These are phyloP conservation scores for Borovskyia barvae DNA, from an alignment of 208 protist species.

Conservation along the genomic window DNA sequence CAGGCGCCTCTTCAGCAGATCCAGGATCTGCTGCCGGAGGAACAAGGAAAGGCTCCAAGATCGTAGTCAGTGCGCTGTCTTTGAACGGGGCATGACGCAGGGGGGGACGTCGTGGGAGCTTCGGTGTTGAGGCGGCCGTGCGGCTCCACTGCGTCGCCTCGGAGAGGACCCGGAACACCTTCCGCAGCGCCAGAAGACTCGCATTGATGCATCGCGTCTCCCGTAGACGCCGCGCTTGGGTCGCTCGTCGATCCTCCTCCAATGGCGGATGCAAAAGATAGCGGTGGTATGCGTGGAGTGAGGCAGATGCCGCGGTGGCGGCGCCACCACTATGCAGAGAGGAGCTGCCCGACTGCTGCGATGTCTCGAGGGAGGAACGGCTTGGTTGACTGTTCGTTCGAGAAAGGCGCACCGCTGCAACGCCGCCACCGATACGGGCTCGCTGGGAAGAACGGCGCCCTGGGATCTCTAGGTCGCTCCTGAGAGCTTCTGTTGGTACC, in stretches of 20 bases:
- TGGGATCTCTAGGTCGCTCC: too few species aligned
- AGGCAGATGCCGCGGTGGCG: background rate
- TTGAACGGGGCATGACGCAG: conserved; percentile 59
- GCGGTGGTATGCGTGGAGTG: conserved; percentile 10
- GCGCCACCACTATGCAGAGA: too few species aligned
- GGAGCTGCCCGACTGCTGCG: too few species aligned
- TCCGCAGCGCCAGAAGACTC: conserved; percentile 76
- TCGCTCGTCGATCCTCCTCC: conserved; percentile 18
- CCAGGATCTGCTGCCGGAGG: conserved; percentile 20
- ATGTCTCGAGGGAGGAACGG: background rate
- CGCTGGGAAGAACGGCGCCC: too few species aligned
- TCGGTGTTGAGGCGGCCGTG: background rate
- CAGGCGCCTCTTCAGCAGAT: background rate
- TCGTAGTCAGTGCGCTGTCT: conserved; percentile 61
- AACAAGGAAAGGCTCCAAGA: conserved; percentile 64
- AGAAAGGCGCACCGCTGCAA: too few species aligned
- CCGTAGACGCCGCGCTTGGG: conserved; percentile 22
- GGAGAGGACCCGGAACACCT: conserved; percentile 66
- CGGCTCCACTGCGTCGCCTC: background rate
- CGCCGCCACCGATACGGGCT: too few species aligned
- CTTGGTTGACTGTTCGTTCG: too few species aligned
- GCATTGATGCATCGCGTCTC: conserved; percentile 79
- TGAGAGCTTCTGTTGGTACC: too few species aligned
- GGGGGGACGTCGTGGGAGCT: conserved; percentile 11
- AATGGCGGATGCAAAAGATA: conserved; percentile 16